A percentile compares a stretch with the other conserved stretches of the same genome.
phyloP scores from a whole-genome alignment of 108 stramenopile genomes.

The Nannochloropsis gaditana region DNA sequence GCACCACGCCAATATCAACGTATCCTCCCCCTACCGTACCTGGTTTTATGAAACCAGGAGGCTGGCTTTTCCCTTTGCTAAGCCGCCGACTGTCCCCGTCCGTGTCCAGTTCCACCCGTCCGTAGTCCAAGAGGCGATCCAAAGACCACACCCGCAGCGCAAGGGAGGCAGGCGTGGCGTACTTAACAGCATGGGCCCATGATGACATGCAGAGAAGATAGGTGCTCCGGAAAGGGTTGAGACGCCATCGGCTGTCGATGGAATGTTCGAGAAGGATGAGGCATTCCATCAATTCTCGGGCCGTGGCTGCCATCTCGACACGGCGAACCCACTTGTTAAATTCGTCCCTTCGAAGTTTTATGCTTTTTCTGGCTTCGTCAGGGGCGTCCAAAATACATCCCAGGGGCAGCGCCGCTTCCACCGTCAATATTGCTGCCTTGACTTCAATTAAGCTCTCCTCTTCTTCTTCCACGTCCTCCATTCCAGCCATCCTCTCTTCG shows the following conservation, averaged over 20 bases:
- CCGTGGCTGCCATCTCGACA: not conserved
- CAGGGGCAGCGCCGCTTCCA: not conserved
- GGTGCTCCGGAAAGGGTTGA: not conserved
- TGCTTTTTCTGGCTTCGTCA: not conserved
- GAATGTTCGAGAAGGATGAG: not conserved
- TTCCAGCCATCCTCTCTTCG: not conserved
- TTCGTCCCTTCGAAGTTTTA: conserved; percentile 4
- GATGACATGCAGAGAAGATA: conserved; percentile 4
- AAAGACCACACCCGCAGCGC: not conserved
- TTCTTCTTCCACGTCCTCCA: not conserved
- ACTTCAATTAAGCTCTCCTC: not conserved
- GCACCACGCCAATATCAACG: not conserved
- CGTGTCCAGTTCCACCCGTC: not conserved
- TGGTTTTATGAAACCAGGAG: not conserved
- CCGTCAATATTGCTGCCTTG: conserved; percentile 10
- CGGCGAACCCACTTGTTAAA: not conserved
- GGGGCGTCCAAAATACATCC: not conserved
- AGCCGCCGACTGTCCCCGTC: not conserved
- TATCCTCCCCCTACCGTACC: not conserved
- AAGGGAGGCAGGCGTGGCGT: not conserved
- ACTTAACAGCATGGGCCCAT: not conserved
- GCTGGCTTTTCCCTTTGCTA: not conserved
- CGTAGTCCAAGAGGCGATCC: not conserved
- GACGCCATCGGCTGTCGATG: not conserved
- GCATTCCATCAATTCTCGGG: not conserved